Conservation (phyloP, 495 filamentous ascomycete genomes). For the Hypomontagnella monticulosa region DNA sequence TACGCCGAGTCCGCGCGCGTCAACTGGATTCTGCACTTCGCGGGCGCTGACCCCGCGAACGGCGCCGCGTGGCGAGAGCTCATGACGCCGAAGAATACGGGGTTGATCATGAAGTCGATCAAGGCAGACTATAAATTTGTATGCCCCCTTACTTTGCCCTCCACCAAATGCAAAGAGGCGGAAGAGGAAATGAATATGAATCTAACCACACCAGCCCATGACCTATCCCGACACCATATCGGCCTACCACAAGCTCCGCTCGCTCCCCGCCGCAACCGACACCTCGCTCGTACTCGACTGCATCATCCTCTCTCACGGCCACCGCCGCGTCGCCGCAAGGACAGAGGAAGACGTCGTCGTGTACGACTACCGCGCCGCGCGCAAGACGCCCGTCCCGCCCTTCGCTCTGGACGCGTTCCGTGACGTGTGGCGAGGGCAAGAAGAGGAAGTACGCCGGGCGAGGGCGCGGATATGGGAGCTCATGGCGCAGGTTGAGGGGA, state of each 20-base stretch:
- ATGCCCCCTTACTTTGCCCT: slow-evolving; percentile 32
- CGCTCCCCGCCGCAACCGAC: slow-evolving; percentile 42
- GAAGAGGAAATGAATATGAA: neutral
- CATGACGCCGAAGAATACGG: slow-evolving; percentile 69
- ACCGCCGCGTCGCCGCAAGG: slow-evolving; percentile 79
- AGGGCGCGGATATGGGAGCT: slow-evolving; percentile 63
- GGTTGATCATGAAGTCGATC: slow-evolving; percentile 83
- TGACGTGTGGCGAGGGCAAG: slow-evolving; percentile 72
- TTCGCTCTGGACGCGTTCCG: slow-evolving; percentile 76
- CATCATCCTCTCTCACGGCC: slow-evolving; percentile 79
- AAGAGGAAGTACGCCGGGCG: slow-evolving; percentile 61
- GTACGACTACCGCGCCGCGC: slow-evolving; percentile 77
- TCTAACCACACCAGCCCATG: slow-evolving; percentile 81
- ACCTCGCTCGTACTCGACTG: slow-evolving; percentile 62
- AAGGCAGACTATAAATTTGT: slow-evolving; percentile 94
- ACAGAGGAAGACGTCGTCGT: slow-evolving; percentile 85
- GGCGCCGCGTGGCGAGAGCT: slow-evolving; percentile 75
- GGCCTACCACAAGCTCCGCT: slow-evolving; percentile 83
- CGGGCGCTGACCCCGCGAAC: slow-evolving; percentile 71
- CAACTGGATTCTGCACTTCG: slow-evolving; percentile 84
- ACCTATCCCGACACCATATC: slow-evolving; percentile 86
- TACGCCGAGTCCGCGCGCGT: slow-evolving; percentile 88
- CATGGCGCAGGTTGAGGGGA: slow-evolving; percentile 60
- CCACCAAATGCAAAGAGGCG: neutral
- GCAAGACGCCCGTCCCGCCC: slow-evolving; percentile 66